Percentiles rank a stretch among this genome's conserved stretches.
These are phyloP conservation scores for Prunus mume DNA, from an alignment of 306 rosid genomes.

Conservation along the genomic window DNA sequence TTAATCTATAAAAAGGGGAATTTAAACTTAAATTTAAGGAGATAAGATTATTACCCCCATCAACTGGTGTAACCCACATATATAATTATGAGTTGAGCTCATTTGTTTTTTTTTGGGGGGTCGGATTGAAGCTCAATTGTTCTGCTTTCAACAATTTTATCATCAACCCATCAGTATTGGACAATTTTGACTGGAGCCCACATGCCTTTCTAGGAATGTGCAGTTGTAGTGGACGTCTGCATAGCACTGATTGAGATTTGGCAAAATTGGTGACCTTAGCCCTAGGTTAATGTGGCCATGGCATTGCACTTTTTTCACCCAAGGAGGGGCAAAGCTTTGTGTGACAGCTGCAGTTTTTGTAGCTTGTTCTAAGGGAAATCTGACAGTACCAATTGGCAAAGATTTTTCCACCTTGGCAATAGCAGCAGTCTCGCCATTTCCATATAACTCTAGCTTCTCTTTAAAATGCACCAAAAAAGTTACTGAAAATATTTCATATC, in stretches of 20 bases:
- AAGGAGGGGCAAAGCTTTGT: constrained; percentile 28
- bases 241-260: neutral
- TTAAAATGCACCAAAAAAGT: neutral
- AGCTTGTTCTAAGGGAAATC: constrained; percentile 21
- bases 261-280: neutral
- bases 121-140: neutral
- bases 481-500: neutral
- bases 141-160: neutral
- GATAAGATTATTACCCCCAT: rapidly evolving
- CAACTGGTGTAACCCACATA: too few species aligned
- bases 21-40: too few species aligned
- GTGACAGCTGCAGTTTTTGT: constrained; percentile 24
- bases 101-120: too few species aligned
- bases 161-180: neutral
- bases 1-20: rapidly evolving
- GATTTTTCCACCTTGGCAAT: neutral
- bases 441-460: constrained; percentile 3
- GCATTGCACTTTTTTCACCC: constrained; percentile 24
- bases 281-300: neutral
- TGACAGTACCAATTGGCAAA: constrained; percentile 27
- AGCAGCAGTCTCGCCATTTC: constrained; percentile 22
- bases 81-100: neutral
- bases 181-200: neutral
- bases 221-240: neutral
- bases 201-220: neutral